These are phyloP conservation scores for Termitomyces sp. DNA, from an alignment of 768 basidiomycete species.

Conservation along the genomic window DNA sequence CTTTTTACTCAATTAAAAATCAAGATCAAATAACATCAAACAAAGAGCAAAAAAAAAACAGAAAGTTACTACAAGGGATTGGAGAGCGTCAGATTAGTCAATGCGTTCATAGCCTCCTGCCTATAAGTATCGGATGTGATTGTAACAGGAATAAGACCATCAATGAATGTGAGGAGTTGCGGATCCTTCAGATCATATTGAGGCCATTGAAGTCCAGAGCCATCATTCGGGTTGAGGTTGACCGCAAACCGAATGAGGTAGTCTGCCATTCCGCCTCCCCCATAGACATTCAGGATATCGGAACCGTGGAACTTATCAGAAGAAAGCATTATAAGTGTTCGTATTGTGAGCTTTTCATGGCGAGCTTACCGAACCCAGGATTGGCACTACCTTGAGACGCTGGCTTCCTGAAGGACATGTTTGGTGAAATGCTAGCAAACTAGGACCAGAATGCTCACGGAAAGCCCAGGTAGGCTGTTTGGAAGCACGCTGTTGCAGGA, in stretches of 20 bases:
- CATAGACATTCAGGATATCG: slow-evolving; percentile 40
- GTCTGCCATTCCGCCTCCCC: slow-evolving; percentile 39
- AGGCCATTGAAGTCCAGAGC: slow-evolving; percentile 39
- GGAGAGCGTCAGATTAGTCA: slow-evolving; percentile 30
- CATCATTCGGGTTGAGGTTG: slow-evolving; percentile 42
- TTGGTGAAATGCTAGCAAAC: slow-evolving; percentile 8
- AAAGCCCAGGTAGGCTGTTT: slow-evolving; percentile 44
- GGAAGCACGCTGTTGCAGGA: slow-evolving; percentile 36
- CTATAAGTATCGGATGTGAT: slow-evolving; percentile 45
- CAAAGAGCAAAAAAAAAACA: no score
- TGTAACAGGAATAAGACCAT: slow-evolving; percentile 27
- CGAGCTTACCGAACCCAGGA: slow-evolving; percentile 41
- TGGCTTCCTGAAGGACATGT: slow-evolving; percentile 35
- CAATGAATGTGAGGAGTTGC: slow-evolving; percentile 37
- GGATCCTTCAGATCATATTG: slow-evolving; percentile 33
- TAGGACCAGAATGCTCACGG: slow-evolving; percentile 25
- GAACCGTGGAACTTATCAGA: slow-evolving; percentile 37
- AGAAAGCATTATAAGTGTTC: background rate
- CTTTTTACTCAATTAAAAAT: no score
- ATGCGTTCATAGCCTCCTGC: slow-evolving; percentile 31
- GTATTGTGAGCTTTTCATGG: background rate
- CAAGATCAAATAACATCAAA: no score
- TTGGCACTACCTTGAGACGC: slow-evolving; percentile 38
- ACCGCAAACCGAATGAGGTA: slow-evolving; percentile 43
- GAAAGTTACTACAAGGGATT: slow-evolving; percentile 25